Percentiles rank a stretch among this genome's conserved stretches.
These are phyloP conservation scores for Mucor circinelloides DNA, from an alignment of 371 early-diverging fungal species.

Conservation along the genomic window DNA sequence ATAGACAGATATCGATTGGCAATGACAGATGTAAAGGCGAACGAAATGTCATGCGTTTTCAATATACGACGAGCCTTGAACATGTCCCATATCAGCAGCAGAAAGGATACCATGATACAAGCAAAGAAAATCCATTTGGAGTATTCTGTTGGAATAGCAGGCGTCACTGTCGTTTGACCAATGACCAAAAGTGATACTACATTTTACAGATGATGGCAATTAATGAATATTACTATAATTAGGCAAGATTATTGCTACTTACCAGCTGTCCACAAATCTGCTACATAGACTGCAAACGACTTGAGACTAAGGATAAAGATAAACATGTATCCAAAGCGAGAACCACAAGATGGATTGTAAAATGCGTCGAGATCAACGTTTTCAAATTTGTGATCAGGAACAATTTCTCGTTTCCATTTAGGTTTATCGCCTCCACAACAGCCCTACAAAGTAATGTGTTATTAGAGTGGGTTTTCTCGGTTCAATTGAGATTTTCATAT, in stretches of 20 bases:
- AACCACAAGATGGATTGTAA: constrained; percentile 49
- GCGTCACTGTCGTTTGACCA: constrained; percentile 20
- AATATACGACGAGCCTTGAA: constrained; percentile 70
- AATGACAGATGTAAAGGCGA: constrained; percentile 75
- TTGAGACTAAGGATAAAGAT: constrained; percentile 73
- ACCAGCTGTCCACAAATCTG: constrained; percentile 75
- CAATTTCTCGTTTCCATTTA: constrained; percentile 80
- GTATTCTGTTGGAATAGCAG: constrained; percentile 34
- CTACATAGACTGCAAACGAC: constrained; percentile 74
- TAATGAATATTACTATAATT: neutral
- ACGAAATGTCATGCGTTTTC: constrained; percentile 71
- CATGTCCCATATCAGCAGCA: constrained; percentile 75
- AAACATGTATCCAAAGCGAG: constrained; percentile 57
- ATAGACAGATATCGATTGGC: constrained; percentile 68
- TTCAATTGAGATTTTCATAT: neutral
- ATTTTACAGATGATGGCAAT: neutral
- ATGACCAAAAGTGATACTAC: constrained; percentile 29
- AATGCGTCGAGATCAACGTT: constrained; percentile 83
- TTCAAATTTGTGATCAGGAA: constrained; percentile 87
- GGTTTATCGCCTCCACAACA: constrained; percentile 36
- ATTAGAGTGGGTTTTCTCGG: neutral
- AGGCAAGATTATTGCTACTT: neutral
- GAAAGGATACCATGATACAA: constrained; percentile 69
- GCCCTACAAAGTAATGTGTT: neutral
- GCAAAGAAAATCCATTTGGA: constrained; percentile 69